A percentile compares a stretch with the other conserved stretches of the same genome.
Conservation (phyloP, 768 basidiomycete genomes). For the Tylopilus rubrobrunneus region DNA sequence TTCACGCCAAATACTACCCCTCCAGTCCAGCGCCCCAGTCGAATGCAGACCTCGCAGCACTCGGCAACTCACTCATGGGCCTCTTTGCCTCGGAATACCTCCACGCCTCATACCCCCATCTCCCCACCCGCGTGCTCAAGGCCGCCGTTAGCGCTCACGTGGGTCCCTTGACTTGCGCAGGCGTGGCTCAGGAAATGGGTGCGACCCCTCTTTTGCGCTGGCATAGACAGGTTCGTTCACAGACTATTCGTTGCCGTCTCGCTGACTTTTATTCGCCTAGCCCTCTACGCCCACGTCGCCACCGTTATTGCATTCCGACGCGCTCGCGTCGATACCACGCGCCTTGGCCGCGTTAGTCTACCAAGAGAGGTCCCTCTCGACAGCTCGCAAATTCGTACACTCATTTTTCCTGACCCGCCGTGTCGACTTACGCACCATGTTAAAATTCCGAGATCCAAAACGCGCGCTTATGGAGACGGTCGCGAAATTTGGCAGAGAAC, state of each 20-base stretch:
- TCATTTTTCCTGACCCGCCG: constrained; percentile 84
- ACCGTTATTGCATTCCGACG: constrained; percentile 73
- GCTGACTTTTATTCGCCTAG: constrained; percentile 29
- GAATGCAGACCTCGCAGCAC: constrained; percentile 69
- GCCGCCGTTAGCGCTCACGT: constrained; percentile 91
- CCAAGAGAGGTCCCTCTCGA: constrained; percentile 77
- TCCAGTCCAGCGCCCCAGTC: constrained; percentile 50
- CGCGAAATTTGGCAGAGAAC: constrained; percentile 59
- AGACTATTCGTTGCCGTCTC: not conserved
- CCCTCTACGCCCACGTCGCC: constrained; percentile 44
- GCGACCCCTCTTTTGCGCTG: constrained; percentile 74
- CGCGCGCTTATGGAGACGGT: constrained; percentile 71
- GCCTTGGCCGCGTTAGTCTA: constrained; percentile 87
- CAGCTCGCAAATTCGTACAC: constrained; percentile 87
- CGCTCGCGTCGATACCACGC: constrained; percentile 82
- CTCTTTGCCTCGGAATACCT: constrained; percentile 86
- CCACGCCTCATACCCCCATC: constrained; percentile 76
- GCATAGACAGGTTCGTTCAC: constrained; percentile 61
- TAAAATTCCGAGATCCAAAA: constrained; percentile 84
- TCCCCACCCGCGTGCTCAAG: constrained; percentile 89
- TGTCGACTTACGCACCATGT: constrained; percentile 72
- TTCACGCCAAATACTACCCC: constrained; percentile 56
- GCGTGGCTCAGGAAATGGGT: constrained; percentile 83
- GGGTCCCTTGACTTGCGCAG: constrained; percentile 78
- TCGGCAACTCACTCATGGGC: constrained; percentile 89